phyloP scores from a whole-genome alignment of 1,284 basidiomycete genomes.

The Trichosporon ovoides region DNA sequence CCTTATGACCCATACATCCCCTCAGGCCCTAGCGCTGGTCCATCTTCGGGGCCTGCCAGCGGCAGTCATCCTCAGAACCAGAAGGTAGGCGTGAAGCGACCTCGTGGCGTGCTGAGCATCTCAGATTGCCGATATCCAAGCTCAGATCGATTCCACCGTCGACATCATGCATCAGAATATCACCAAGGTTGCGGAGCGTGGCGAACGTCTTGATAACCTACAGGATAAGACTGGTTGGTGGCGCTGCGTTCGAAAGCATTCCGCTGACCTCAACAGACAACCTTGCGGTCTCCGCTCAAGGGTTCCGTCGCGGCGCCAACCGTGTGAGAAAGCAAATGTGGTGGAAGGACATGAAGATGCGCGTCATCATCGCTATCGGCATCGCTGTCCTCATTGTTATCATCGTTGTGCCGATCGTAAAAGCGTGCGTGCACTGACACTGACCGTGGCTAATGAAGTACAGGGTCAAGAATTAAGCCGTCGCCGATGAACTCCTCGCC shows the following conservation, averaged over 20 bases:
- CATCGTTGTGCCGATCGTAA: constrained; percentile 87
- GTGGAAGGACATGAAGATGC: constrained; percentile 91
- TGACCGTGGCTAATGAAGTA: not conserved
- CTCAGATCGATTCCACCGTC: constrained; percentile 90
- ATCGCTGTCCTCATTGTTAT: constrained; percentile 84
- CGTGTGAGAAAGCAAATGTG: constrained; percentile 90
- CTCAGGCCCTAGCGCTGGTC: constrained; percentile 57
- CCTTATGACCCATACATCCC: constrained; percentile 96
- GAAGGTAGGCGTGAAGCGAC: constrained; percentile 48
- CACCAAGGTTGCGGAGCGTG: constrained; percentile 80
- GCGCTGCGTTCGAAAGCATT: not conserved
- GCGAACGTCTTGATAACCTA: constrained; percentile 85
- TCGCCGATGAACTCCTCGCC: not conserved
- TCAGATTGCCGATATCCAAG: constrained; percentile 83
- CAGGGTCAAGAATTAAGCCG: constrained; percentile 15
- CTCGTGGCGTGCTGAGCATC: not conserved
- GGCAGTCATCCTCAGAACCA: constrained; percentile 54
- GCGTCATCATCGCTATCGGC: constrained; percentile 65
- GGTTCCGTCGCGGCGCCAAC: constrained; percentile 95
- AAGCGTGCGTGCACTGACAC: constrained; percentile 52
- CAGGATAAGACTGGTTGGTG: constrained; percentile 95
- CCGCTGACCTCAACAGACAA: constrained; percentile 60
- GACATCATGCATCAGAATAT: constrained; percentile 98
- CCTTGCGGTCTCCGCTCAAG: constrained; percentile 96
- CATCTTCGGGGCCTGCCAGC: constrained; percentile 18